Percentiles rank a stretch among this genome's conserved stretches.
Evolutionary conservation across 176 grass and related monocot species (phyloP).

Genomic region (Avena insularis): DNA sequence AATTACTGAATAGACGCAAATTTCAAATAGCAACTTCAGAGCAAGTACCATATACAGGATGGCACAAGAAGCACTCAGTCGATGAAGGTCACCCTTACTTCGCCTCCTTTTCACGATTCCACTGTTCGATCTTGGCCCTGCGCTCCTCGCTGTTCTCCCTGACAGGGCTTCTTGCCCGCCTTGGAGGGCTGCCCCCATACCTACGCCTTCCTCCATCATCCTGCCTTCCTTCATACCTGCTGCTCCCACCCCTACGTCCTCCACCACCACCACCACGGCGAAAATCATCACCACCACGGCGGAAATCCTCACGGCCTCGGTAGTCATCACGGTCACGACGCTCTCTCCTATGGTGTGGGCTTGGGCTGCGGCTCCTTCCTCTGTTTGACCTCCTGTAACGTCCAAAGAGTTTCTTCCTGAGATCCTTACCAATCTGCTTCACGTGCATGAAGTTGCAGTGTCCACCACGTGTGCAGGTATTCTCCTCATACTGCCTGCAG

Average conservation of each 20-base stretch:
- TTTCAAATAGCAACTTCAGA: neutral
- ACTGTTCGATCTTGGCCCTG: conserved; percentile 71
- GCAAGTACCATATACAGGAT: neutral
- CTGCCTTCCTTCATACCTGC: conserved; percentile 55
- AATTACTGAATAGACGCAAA: neutral
- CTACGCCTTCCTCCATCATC: conserved; percentile 47
- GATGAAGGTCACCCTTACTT: conserved; percentile 36
- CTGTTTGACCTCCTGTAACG: conserved; percentile 39
- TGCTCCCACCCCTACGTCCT: conserved; percentile 46
- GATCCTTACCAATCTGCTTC: conserved; percentile 52
- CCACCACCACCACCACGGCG: conserved; percentile 37
- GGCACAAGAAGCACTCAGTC: neutral
- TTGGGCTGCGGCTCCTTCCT: conserved; percentile 53
- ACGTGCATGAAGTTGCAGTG: conserved; percentile 62
- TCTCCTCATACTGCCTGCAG: conserved; percentile 57
- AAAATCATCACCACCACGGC: conserved; percentile 43
- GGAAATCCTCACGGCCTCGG: conserved; percentile 38
- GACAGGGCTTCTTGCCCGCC: conserved; percentile 52
- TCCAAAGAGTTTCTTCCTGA: conserved; percentile 52
- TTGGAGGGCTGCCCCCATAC: conserved; percentile 57
- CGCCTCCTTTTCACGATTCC: conserved; percentile 67
- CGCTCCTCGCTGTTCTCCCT: conserved; percentile 65
- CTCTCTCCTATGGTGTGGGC: conserved; percentile 42
- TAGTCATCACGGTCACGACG: conserved; percentile 47
- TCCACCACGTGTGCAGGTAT: conserved; percentile 51